These are phyloP conservation scores for Clitopilus hobsonii DNA, from an alignment of 768 basidiomycete genomes.

Conservation along the genomic window DNA sequence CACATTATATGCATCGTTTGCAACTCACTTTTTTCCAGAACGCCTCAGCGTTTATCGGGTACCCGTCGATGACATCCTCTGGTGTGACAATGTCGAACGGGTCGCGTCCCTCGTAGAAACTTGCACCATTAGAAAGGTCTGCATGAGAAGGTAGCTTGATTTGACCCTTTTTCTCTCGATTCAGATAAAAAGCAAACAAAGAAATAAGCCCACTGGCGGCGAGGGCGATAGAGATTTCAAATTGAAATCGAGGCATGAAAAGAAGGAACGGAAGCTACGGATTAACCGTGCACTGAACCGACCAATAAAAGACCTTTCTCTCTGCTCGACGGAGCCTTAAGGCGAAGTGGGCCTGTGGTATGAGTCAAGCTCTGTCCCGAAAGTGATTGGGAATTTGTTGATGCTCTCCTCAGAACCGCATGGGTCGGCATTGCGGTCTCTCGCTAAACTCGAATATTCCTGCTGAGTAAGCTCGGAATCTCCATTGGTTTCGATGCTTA, in stretches of 20 bases:
- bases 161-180: conserved; percentile 40
- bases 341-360: background rate
- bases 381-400: background rate
- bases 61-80: conserved; percentile 65
- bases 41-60: conserved; percentile 51
- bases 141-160: conserved; percentile 41
- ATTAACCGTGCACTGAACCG: background rate
- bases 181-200: conserved; percentile 34
- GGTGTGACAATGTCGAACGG: conserved; percentile 71
- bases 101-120: conserved; percentile 31
- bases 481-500: background rate
- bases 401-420: background rate
- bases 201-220: conserved; percentile 40
- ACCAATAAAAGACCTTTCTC: background rate
- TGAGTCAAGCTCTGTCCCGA: background rate
- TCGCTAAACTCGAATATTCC: background rate
- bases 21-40: conserved; percentile 59
- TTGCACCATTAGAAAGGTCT: conserved; percentile 17
- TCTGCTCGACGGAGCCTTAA: background rate
- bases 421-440: background rate
- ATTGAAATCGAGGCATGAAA: conserved; percentile 57
- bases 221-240: conserved; percentile 47
- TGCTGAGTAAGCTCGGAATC: background rate
- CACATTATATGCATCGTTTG: background rate
- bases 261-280: background rate